These are phyloP conservation scores for Arachis stenosperma DNA, from an alignment of 306 rosid species.

Conservation along the genomic window DNA sequence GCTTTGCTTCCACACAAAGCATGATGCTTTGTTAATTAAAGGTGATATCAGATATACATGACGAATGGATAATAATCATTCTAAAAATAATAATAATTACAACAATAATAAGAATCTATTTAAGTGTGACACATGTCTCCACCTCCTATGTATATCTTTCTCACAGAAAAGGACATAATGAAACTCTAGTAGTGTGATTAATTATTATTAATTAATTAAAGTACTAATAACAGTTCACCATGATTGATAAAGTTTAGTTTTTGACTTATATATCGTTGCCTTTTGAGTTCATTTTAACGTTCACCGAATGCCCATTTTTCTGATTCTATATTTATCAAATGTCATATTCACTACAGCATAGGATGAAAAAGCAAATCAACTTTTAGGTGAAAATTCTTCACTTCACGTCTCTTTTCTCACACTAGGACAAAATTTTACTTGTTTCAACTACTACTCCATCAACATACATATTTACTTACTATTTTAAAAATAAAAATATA, in stretches of 20 bases:
- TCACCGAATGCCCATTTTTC: conserved; percentile 7
- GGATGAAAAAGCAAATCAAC: conserved; percentile 4
- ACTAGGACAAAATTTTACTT: neutral
- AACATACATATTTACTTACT: neutral
- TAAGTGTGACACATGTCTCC: conserved; percentile 9
- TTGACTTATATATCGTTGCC: neutral
- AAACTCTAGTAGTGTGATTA: neutral
- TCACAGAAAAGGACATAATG: neutral
- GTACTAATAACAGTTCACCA: neutral
- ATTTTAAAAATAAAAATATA: too few species aligned
- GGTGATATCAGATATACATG: neutral
- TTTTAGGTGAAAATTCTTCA: neutral
- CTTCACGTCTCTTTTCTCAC: neutral
- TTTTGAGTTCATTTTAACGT: conserved; percentile 14
- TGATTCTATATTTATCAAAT: neutral
- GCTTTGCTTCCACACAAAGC: neutral
- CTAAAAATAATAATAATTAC: neutral
- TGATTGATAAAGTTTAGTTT: neutral
- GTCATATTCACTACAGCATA: conserved; percentile 18
- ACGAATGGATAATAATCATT: neutral
- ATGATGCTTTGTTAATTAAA: neutral
- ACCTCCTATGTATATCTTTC: neutral
- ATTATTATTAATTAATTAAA: too few species aligned
- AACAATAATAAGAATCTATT: neutral
- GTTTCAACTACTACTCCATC: neutral